Evolutionary conservation across 345 rosid species (phyloP).

Genomic region (Leavenworthia alabamica): DNA sequence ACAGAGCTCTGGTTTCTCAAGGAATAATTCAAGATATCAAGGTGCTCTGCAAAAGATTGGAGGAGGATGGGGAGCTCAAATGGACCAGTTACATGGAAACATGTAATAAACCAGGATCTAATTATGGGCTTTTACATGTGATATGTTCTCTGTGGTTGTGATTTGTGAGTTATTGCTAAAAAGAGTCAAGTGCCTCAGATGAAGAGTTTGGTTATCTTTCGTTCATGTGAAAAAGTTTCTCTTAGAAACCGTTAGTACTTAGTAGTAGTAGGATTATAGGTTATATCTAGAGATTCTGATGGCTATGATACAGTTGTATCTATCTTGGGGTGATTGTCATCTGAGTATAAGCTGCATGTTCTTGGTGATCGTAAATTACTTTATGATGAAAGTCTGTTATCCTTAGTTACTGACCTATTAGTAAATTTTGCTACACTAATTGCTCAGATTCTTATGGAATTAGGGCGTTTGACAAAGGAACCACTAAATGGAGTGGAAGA

Average conservation of each 20-base stretch:
- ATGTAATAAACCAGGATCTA: conserved; percentile 45
- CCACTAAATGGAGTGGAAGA: conserved; percentile 68
- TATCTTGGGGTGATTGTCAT: conserved; percentile 38
- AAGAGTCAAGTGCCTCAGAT: conserved; percentile 15
- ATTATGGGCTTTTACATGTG: not conserved
- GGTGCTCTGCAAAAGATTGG: conserved; percentile 87
- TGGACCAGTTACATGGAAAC: conserved; percentile 82
- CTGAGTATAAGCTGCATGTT: conserved; percentile 13
- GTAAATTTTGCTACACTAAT: no score
- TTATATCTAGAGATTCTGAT: conserved; percentile 2
- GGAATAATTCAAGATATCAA: conserved; percentile 84
- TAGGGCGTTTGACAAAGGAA: conserved; percentile 71
- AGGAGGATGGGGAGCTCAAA: conserved; percentile 86
- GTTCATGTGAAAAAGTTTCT: conserved; percentile 35
- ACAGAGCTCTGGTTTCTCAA: conserved; percentile 85
- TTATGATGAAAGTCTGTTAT: not conserved
- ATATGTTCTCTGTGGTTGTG: conserved; percentile 1
- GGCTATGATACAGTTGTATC: not conserved
- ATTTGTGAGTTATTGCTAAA: not conserved
- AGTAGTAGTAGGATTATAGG: not conserved
- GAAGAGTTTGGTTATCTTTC: not conserved
- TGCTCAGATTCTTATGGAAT: conserved; percentile 40
- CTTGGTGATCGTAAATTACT: conserved; percentile 1
- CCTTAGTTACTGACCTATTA: conserved; percentile 45
- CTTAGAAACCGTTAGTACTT: conserved; percentile 46